Evolutionary conservation across 176 grass and related monocot species (phyloP), one percentile per base, ranked within the genome.

Genomic region (Tuctoria greenei): DNA sequence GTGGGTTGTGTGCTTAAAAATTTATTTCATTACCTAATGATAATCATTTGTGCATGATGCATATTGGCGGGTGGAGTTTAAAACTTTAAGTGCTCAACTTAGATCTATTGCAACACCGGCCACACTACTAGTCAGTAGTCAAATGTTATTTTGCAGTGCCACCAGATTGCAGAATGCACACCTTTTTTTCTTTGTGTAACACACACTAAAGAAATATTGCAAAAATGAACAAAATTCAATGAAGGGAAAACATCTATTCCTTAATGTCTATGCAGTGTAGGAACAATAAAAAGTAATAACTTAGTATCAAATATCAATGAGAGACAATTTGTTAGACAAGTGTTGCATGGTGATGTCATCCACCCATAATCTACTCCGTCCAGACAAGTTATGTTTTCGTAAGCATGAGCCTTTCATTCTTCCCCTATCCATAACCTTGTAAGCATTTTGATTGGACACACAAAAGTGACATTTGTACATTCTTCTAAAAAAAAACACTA

Each of bases 131-230:
- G 51, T 73, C 41, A 50, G 42, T 11, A 2, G 11, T 44, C 39
- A 82, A n/a, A 61, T 79, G 68, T 61, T 74, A 80, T 62, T 43
- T 61, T 86, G 23, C 14, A 44, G 43, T 79, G 36, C 49, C 31
- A 50, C 67, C 23, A 76, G 24, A 39, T 40, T 43, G 35, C 36
- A 56, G 64, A 61, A 86, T 63, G 28, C 15, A 72, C n/a, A 5
- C 20, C 44, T 11, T n/a, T 60, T 60, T 21, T 56, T 71, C 15
- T 49, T 85, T 59, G 31, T 23, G 69, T 63, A 62, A 10, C 35
- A 69, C 20, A 34, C 41, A 52, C 4, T 7, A 20, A 71, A 44
- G 59, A 62, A 63, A 59, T 62, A 38, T 36, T 56, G 69, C 45
- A 61, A 66, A n/a, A 46, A 49, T 35, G 56, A 66, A 68, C 58